A percentile compares a stretch with the other conserved stretches of the same genome.
Evolutionary conservation across 345 rosid genomes (phyloP).

Genomic region (Kernera saxatilis): DNA sequence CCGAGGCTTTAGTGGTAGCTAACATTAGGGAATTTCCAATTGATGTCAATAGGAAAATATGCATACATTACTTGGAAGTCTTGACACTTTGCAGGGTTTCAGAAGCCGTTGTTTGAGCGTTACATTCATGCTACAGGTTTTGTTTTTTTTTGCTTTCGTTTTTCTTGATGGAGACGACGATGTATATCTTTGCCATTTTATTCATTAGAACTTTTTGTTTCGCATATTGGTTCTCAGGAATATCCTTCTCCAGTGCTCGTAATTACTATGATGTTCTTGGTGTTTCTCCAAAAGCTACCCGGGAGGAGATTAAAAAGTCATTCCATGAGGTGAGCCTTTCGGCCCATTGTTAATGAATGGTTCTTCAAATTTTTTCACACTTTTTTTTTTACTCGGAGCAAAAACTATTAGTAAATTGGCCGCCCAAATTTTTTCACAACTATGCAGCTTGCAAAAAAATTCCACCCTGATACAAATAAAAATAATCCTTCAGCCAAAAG

Average conservation of each 20-base stretch:
- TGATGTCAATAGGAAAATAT: constrained; percentile 32
- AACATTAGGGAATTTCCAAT: not conserved
- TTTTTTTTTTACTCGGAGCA: not conserved
- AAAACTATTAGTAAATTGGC: not conserved
- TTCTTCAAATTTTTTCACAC: not conserved
- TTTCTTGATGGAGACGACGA: not conserved
- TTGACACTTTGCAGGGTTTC: constrained; percentile 26
- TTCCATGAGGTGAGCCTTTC: constrained; percentile 52
- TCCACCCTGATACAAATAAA: constrained; percentile 89
- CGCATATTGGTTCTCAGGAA: constrained; percentile 34
- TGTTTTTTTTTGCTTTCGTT: not conserved
- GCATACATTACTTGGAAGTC: constrained; percentile 28
- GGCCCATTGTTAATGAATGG: not conserved
- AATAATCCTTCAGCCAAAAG: constrained; percentile 79
- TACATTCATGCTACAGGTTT: constrained; percentile 67
- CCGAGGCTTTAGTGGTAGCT: not conserved
- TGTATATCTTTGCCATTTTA: not conserved
- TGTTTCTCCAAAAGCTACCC: constrained; percentile 58
- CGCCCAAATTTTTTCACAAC: not conserved
- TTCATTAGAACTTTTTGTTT: not conserved
- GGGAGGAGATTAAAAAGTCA: constrained; percentile 80
- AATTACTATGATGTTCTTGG: constrained; percentile 76
- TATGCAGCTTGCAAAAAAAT: constrained; percentile 87
- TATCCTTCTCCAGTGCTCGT: constrained; percentile 33
- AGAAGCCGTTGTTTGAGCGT: constrained; percentile 35